phyloP scores from a whole-genome alignment of 2,329 filamentous ascomycete species.

The Fusarium sp. region DNA sequence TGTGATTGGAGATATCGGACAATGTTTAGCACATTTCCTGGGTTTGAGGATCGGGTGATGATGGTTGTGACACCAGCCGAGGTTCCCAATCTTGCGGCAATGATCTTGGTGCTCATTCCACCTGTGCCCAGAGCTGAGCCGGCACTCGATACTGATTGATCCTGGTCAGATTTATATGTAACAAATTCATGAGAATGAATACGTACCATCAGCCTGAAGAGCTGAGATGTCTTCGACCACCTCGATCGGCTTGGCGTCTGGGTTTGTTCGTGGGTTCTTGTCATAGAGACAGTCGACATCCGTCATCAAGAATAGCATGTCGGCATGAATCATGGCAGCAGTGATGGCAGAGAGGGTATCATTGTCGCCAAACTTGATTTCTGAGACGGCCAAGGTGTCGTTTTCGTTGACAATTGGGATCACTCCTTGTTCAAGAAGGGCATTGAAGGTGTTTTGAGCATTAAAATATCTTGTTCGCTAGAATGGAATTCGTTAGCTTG shows the following conservation, averaged over 20 bases:
- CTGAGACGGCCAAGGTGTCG: constrained; percentile 93
- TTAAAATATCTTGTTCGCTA: constrained; percentile 93
- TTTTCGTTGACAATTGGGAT: constrained; percentile 99
- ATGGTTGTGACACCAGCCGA: constrained; percentile 96
- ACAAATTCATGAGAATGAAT: background rate
- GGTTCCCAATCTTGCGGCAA: constrained; percentile 90
- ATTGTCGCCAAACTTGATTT: constrained; percentile 99
- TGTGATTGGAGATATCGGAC: constrained; percentile 70
- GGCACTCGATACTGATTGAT: constrained; percentile 78
- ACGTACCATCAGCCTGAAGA: constrained; percentile 81
- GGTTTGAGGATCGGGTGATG: constrained; percentile 93
- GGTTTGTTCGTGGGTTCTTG: constrained; percentile 88
- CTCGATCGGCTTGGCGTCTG: constrained; percentile 89
- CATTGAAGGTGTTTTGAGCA: constrained; percentile 93
- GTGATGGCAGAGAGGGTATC: constrained; percentile 97
- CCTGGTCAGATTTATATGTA: background rate
- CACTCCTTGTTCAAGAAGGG: constrained; percentile 92
- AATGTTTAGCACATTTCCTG: constrained; percentile 90
- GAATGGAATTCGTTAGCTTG: constrained; percentile 48
- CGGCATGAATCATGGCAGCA: constrained; percentile 95
- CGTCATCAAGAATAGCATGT: constrained; percentile 98
- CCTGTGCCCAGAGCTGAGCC: constrained; percentile 92
- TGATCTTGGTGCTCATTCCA: constrained; percentile 98
- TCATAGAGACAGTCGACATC: constrained; percentile 98
- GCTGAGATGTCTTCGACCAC: constrained; percentile 90